A percentile compares a stretch with the other conserved stretches of the same genome.
Evolutionary conservation across 352 stramenopile species (phyloP).

Genomic region (Blastocystis sp.): DNA sequence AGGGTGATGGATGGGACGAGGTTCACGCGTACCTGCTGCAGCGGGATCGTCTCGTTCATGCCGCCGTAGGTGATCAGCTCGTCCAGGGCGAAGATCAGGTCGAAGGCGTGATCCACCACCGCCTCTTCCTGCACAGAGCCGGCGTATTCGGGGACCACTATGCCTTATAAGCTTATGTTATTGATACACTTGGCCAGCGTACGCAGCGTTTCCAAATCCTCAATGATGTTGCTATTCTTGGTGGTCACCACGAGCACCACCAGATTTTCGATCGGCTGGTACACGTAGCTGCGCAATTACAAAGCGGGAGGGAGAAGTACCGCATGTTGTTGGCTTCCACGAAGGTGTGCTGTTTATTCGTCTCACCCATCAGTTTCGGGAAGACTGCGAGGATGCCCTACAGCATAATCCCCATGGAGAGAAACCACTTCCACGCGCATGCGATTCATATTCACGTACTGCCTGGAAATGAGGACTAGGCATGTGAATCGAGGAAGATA

Average conservation of each 20-base stretch:
- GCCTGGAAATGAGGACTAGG: slow-evolving; percentile 49
- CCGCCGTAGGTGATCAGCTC: slow-evolving; percentile 63
- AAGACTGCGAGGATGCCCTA: slow-evolving; percentile 66
- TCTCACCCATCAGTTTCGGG: slow-evolving; percentile 59
- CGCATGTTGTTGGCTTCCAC: slow-evolving; percentile 57
- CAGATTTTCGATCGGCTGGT: slow-evolving; percentile 66
- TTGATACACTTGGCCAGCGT: slow-evolving; percentile 48
- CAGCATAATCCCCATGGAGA: background rate
- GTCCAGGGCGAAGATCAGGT: slow-evolving; percentile 49
- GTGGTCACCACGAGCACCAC: slow-evolving; percentile 58
- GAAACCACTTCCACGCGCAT: slow-evolving; percentile 27
- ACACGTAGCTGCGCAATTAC: slow-evolving; percentile 44
- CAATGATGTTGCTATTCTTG: slow-evolving; percentile 49
- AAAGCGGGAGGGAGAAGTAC: background rate
- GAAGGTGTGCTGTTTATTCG: slow-evolving; percentile 65
- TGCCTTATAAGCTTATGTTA: background rate
- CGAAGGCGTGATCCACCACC: slow-evolving; percentile 55
- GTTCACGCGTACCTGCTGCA: slow-evolving; percentile 65
- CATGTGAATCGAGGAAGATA: background rate
- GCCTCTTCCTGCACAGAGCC: slow-evolving; percentile 51
- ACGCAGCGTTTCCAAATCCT: slow-evolving; percentile 61
- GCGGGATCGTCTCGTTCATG: slow-evolving; percentile 54
- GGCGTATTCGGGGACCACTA: slow-evolving; percentile 65
- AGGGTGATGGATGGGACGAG: background rate
- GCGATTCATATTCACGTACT: slow-evolving; percentile 68